A percentile compares a stretch with the other conserved stretches of the same genome.
Conservation (phyloP, 1,284 basidiomycete species). For the Tylopilus sp. region DNA sequence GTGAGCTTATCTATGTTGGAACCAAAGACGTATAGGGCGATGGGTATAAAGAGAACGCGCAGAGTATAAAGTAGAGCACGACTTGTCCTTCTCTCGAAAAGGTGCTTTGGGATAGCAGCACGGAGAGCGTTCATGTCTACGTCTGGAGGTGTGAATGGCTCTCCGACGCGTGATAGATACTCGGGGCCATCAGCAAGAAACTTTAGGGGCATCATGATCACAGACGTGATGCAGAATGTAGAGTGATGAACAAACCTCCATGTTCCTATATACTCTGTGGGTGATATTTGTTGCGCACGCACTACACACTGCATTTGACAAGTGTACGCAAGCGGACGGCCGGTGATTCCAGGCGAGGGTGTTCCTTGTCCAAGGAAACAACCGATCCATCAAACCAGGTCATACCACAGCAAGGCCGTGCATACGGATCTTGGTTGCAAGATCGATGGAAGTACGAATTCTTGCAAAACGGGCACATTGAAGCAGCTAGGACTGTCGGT, state of each 20-base stretch:
- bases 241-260: not conserved
- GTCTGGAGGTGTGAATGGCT: conserved; percentile 9
- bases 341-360: not conserved
- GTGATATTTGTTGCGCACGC: not conserved
- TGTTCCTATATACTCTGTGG: conserved; percentile 6
- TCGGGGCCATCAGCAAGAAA: conserved; percentile 6
- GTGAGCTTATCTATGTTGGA: conserved; percentile 3
- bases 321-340: not conserved
- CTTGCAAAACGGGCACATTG: too few relatives aligned
- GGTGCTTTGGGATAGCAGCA: conserved; percentile 10
- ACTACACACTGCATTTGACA: not conserved
- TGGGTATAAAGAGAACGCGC: conserved; percentile 8
- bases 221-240: not conserved
- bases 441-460: too few relatives aligned
- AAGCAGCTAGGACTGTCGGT: too few relatives aligned
- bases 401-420: too few relatives aligned
- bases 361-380: not conserved
- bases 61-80: conserved; percentile 1
- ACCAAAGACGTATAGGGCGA: conserved; percentile 2
- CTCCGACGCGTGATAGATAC: conserved; percentile 6
- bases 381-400: too few relatives aligned
- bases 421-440: too few relatives aligned
- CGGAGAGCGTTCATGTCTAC: conserved; percentile 6
- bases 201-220: not conserved
- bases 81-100: conserved; percentile 11